Percentiles rank a stretch among this genome's conserved stretches.
Evolutionary conservation across 2,329 filamentous ascomycete species (phyloP).

Genomic region (Gnomoniopsis smithogilvyi): DNA sequence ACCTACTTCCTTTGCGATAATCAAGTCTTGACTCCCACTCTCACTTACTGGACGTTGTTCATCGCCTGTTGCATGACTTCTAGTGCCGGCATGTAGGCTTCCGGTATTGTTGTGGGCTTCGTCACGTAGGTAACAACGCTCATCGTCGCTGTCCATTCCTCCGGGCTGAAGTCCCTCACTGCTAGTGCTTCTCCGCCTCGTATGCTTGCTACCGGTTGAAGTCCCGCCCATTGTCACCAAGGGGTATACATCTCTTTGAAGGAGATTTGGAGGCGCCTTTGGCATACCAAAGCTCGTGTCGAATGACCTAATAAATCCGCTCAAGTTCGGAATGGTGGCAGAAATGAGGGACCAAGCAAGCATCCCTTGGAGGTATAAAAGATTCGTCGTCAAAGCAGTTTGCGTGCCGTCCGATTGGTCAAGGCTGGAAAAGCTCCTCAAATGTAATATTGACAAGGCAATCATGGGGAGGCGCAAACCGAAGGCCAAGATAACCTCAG

Average conservation of each 20-base stretch:
- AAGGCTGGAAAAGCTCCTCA: slow-evolving; percentile 12
- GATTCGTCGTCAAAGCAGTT: slow-evolving; percentile 15
- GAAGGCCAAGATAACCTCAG: slow-evolving; percentile 20
- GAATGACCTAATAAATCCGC: slow-evolving; percentile 21
- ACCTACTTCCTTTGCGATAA: slow-evolving; percentile 19
- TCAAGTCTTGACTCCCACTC: slow-evolving; percentile 20
- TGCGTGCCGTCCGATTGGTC: slow-evolving; percentile 14
- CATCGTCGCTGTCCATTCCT: not conserved
- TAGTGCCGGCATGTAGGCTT: not conserved
- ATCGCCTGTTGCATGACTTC: not conserved
- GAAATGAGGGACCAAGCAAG: slow-evolving; percentile 21
- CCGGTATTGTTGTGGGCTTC: not conserved
- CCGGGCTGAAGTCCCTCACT: not conserved
- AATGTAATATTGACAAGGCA: slow-evolving; percentile 12
- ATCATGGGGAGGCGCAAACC: slow-evolving; percentile 20
- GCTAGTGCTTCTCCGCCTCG: not conserved
- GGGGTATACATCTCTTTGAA: not conserved
- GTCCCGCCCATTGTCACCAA: not conserved
- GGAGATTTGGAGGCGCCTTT: not conserved
- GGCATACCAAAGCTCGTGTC: not conserved
- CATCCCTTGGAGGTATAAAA: slow-evolving; percentile 19
- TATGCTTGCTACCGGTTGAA: not conserved
- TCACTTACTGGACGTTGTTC: slow-evolving; percentile 12
- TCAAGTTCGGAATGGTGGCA: slow-evolving; percentile 22
- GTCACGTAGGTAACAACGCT: not conserved